Evolutionary conservation across 495 filamentous ascomycete species (phyloP), one percentile per base, ranked within the genome.

Genomic region (Tuber umbilicatum): DNA sequence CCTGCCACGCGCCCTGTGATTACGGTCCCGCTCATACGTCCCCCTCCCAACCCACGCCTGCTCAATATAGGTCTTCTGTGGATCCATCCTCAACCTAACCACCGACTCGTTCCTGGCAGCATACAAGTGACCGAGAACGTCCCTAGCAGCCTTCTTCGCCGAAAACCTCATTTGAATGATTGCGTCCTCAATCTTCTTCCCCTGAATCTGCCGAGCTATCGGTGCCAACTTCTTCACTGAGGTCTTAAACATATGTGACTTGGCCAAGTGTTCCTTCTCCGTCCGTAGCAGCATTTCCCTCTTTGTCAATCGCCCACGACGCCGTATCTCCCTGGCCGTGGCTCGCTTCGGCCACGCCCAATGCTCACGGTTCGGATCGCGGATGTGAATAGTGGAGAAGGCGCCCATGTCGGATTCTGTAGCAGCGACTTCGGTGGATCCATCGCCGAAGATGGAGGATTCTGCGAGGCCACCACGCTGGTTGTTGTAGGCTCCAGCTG

Each of bases 161-260:
- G 90, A 93, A 84, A 94, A 97, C 47, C 90, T 89, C 94, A 99
- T 97, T 87, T 99, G 95, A 77, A 91, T 84, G 74, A 98, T 92
- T 21, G 95, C 95, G 42, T 99, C 94, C 64, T 92, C 93, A 79
- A 99, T 86, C 40, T 89, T 90, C 89, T 97, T 97, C 55, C 95
- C 95, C 0, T 88, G 85, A 81, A 99, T 95, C 85, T 97, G 95
- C 41, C 89, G 87, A 45, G 94, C 92, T 72, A 99, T 84, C 27
- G 89, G 87, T 5, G 89, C 89, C 70, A 99, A 87, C 86, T 98
- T 98, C 89, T 97, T 97, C 70, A 91, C 84, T 21, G 88, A 91
- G 0, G 95, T 97, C 81, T 93, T 90, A 75, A 97, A 84, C 77
- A 86, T 86, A 35, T 89, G 87, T 70, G 89, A 91, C 80, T 89